Base-by-base conservation (phyloP, 2,329 filamentous ascomycete genomes). In the Sporothrix euskadiensis region DNA sequence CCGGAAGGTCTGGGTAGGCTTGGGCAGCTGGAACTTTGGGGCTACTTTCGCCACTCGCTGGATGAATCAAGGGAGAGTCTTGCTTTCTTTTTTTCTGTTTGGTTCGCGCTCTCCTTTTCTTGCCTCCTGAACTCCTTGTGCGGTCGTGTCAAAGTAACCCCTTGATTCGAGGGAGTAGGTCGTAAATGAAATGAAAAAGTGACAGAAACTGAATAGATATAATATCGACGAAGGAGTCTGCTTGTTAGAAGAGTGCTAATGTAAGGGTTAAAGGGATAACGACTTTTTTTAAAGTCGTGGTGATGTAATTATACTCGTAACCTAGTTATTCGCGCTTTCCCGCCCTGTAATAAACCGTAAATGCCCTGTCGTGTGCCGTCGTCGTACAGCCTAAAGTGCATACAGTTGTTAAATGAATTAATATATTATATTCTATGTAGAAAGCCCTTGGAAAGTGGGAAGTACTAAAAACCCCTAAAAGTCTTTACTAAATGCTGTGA, bases 241-340 rank as follows among this genome's bases (percentile, higher is more conserved):
- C n/a, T 57, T 39, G 7, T 61, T 19, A 16, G 12, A n/a, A 35
- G 32, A 9, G 12, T 2, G n/a, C 9, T 14, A 12, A 52, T 16
- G 26, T 44, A 52, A 68, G 65, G 41, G 65, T 35, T 68, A 14
- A 52, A 68, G 65, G 41, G 65, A 52, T 68, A 14, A n/a, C 39
- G 59, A 63, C 32, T 63, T 47, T 26, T 30, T 5, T 39, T 39
- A 39, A 65, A 30, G 5, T 47, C 10, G 44, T 22, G 39, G 61
- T 66, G 61, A 66, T 66, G 65, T 22, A 63, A 66, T 32, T 49
- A 52, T 52, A 14, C 32, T 44, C 32, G 61, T 16, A 26, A 26
- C 32, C 30, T 61, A 32, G 19, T 39, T 32, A 57, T 30, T 44
- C 35, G 35, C 19, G 59, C 57, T 22, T 56, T 22, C 59, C 35